phyloP scores from a whole-genome alignment of 352 stramenopile genomes.

The Globisporangium recalcitrans region DNA sequence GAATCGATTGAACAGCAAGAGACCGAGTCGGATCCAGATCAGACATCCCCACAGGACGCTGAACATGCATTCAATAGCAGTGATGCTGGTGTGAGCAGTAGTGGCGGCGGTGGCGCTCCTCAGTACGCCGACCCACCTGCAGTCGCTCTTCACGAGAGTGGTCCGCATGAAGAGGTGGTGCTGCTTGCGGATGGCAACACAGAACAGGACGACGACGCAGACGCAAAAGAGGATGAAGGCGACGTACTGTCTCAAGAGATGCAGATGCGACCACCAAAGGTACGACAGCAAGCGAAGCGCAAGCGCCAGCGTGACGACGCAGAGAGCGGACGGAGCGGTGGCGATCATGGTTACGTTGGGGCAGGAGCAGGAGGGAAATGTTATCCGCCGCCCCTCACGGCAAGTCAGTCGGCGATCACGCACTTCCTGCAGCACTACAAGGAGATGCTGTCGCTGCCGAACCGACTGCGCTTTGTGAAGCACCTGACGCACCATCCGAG shows the following conservation, averaged over 20 bases:
- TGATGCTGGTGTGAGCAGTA: neutral
- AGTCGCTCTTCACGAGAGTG: neutral
- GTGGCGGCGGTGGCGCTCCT: neutral
- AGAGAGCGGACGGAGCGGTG: neutral
- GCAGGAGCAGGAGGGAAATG: neutral
- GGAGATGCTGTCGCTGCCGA: constrained; percentile 20
- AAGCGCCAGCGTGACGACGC: constrained; percentile 13
- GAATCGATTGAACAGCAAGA: neutral
- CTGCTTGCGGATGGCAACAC: neutral
- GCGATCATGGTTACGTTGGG: neutral
- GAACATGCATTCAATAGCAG: neutral
- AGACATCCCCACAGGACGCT: neutral
- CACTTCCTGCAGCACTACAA: constrained; percentile 40
- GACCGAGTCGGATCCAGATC: neutral
- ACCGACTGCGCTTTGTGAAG: constrained; percentile 35
- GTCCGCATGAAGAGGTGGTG: neutral
- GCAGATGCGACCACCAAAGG: neutral
- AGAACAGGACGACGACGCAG: neutral
- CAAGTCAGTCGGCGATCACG: constrained; percentile 36
- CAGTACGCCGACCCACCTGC: neutral
- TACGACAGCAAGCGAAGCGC: constrained; percentile 16
- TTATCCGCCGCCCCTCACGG: constrained; percentile 15
- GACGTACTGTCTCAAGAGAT: neutral
- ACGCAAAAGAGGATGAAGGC: neutral
- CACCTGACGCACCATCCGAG: constrained; percentile 38